A percentile compares a stretch with the other conserved stretches of the same genome.
These are phyloP conservation scores for Fusarium albidum DNA, from an alignment of 2,329 filamentous ascomycete genomes.

Conservation along the genomic window DNA sequence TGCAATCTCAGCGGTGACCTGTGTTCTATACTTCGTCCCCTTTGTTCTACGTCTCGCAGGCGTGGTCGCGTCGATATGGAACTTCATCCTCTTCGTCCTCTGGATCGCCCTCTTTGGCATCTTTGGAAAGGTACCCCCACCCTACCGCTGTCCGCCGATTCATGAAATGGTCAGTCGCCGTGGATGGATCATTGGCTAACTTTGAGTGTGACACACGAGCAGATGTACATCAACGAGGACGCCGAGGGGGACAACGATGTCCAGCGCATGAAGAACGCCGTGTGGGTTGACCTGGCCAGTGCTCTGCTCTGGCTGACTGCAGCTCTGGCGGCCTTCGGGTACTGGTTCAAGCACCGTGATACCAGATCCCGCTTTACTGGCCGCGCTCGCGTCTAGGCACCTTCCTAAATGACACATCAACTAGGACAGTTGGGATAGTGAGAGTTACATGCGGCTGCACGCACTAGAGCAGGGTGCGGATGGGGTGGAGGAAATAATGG, in stretches of 20 bases:
- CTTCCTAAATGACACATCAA: neutral
- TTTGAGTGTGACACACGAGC: constrained; percentile 12
- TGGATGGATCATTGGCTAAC: constrained; percentile 17
- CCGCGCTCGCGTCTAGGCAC: constrained; percentile 59
- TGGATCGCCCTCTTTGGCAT: constrained; percentile 86
- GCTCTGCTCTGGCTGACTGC: constrained; percentile 79
- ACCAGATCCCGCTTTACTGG: constrained; percentile 65
- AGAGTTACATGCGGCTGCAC: constrained; percentile 3
- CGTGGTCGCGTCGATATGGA: constrained; percentile 69
- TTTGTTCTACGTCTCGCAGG: constrained; percentile 61
- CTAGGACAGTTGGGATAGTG: neutral
- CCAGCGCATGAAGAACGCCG: constrained; percentile 82
- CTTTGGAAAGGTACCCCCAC: constrained; percentile 69
- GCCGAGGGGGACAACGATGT: constrained; percentile 70
- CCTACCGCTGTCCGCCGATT: neutral
- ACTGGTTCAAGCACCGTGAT: constrained; percentile 67
- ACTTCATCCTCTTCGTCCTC: constrained; percentile 75
- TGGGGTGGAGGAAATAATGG: neutral
- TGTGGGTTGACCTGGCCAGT: constrained; percentile 82
- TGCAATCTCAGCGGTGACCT: constrained; percentile 69
- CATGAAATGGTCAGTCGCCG: constrained; percentile 1
- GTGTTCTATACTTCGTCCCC: constrained; percentile 71
- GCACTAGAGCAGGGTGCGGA: constrained; percentile 5
- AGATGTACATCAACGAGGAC: constrained; percentile 77
- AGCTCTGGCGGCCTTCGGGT: constrained; percentile 60